These are phyloP conservation scores for Epithemia pelagica DNA, from an alignment of 108 stramenopile species.

Conservation along the genomic window DNA sequence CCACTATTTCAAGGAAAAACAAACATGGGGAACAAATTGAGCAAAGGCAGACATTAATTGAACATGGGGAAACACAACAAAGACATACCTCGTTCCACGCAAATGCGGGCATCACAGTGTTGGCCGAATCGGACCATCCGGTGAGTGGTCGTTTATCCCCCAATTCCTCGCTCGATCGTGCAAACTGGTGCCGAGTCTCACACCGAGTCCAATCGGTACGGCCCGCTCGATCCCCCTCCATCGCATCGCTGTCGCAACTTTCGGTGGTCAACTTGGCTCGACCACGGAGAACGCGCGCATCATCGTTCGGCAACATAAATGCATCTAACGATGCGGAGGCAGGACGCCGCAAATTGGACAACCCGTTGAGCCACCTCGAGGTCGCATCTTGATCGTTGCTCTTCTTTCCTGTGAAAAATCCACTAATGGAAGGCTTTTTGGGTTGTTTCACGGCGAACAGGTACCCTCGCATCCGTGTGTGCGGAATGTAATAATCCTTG, in stretches of 20 bases:
- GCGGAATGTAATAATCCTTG: slow-evolving; percentile 49
- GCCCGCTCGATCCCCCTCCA: slow-evolving; percentile 10
- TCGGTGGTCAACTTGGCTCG: slow-evolving; percentile 15
- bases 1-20: too few species aligned
- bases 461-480: slow-evolving; percentile 38
- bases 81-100: slow-evolving; percentile 26
- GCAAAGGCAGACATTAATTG: neutral
- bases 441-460: slow-evolving; percentile 7
- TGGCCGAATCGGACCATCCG: slow-evolving; percentile 26
- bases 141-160: slow-evolving; percentile 33
- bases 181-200: slow-evolving; percentile 25
- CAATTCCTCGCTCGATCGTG: slow-evolving; percentile 23
- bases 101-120: slow-evolving; percentile 25
- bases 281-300: slow-evolving; percentile 29
- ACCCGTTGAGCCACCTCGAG: slow-evolving; percentile 8
- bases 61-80: too few species aligned
- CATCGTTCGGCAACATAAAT: slow-evolving; percentile 34
- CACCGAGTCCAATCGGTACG: slow-evolving; percentile 27
- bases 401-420: neutral
- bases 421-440: neutral
- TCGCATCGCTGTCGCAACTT: neutral
- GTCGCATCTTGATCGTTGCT: neutral
- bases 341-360: slow-evolving; percentile 13
- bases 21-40: too few species aligned
- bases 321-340: slow-evolving; percentile 26